Evolutionary conservation across 352 stramenopile genomes (phyloP).

Genomic region (Pythium phragmitis): DNA sequence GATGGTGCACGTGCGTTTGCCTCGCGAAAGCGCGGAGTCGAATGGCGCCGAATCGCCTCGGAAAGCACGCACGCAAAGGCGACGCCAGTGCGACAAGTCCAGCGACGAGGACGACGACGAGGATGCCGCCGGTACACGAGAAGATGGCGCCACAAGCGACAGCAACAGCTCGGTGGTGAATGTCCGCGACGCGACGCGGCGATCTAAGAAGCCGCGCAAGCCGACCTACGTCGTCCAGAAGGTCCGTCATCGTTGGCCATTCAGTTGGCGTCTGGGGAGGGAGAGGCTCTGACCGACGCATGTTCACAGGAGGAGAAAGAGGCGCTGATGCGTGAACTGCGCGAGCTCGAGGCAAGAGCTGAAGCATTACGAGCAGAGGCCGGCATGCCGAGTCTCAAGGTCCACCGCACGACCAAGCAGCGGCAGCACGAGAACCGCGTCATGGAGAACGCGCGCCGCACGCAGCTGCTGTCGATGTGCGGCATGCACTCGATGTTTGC

Average conservation of each 20-base stretch:
- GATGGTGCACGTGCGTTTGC: slow-evolving; percentile 5
- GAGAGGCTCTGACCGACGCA: not conserved
- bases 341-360: not conserved
- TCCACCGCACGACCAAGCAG: not conserved
- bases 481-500: slow-evolving; percentile 16
- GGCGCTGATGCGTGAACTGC: slow-evolving; percentile 9
- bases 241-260: not conserved
- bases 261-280: too few relatives aligned
- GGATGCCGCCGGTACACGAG: not conserved
- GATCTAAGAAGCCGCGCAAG: slow-evolving; percentile 9
- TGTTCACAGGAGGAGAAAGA: slow-evolving; percentile 16
- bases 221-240: slow-evolving; percentile 15
- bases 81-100: not conserved
- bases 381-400: slow-evolving; percentile 11
- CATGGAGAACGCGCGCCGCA: slow-evolving; percentile 14
- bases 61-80: not conserved
- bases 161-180: not conserved
- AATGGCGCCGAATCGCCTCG: not conserved
- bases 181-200: not conserved
- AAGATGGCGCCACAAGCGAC: not conserved
- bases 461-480: slow-evolving; percentile 11
- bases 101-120: slow-evolving; percentile 4
- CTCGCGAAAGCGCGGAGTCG: not conserved
- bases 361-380: slow-evolving; percentile 4
- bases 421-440: not conserved